These are phyloP conservation scores for Blastomyces gilchristii DNA, from an alignment of 2,329 filamentous ascomycete genomes.

Conservation along the genomic window DNA sequence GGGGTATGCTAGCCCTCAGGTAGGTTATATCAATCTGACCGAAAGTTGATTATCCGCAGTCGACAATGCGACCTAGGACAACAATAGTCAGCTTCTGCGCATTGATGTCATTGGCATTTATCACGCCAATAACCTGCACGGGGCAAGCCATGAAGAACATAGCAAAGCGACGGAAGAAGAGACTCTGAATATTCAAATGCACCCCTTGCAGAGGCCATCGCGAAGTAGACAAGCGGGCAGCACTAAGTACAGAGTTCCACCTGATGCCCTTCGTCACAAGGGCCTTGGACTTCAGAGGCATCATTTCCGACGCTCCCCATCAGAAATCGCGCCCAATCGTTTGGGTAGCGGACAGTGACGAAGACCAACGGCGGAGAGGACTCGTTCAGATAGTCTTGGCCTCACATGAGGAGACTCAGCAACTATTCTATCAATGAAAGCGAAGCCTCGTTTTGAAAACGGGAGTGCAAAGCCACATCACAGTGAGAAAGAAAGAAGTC, in stretches of 20 bases:
- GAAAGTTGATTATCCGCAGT: not conserved
- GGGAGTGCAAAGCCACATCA: not conserved
- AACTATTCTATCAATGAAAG: not conserved
- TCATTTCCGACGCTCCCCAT: not conserved
- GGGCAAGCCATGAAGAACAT: not conserved
- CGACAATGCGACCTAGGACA: not conserved
- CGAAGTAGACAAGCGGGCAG: not conserved
- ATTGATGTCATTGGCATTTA: not conserved
- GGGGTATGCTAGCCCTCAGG: not conserved
- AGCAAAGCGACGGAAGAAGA: not conserved
- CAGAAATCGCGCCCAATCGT: not conserved
- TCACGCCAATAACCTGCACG: not conserved
- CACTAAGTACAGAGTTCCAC: not conserved
- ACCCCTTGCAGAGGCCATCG: not conserved
- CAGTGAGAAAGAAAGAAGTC: not conserved
- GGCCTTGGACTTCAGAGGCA: not conserved
- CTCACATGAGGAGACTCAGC: not conserved
- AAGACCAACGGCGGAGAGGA: not conserved
- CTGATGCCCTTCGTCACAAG: not conserved
- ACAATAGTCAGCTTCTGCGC: not conserved
- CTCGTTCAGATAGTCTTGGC: not conserved
- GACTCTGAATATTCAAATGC: not conserved
- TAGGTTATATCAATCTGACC: not conserved
- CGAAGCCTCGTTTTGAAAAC: not conserved
- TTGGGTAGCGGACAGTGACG: not conserved